A percentile compares a stretch with the other conserved stretches of the same genome.
These are phyloP conservation scores for Camillea tinctor DNA, from an alignment of 2,329 filamentous ascomycete genomes.

Conservation along the genomic window DNA sequence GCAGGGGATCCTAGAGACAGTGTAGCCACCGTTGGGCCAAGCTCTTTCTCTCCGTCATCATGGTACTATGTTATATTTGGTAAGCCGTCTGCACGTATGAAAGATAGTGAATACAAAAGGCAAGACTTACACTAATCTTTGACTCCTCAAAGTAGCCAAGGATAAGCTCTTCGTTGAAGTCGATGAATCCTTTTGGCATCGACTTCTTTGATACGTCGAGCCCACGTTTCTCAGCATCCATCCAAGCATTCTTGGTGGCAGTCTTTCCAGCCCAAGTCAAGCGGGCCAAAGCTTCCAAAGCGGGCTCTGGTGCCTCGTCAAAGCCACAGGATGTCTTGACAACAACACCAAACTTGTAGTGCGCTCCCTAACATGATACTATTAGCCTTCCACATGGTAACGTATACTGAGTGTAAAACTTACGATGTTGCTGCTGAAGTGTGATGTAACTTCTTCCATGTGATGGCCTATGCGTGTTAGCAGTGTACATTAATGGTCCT, in stretches of 20 bases:
- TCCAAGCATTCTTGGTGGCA: slow-evolving; percentile 35
- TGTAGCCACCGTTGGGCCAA: slow-evolving; percentile 62
- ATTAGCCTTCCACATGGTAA: slow-evolving; percentile 25
- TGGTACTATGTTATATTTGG: slow-evolving; percentile 47
- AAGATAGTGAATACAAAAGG: neutral
- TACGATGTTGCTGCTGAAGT: slow-evolving; percentile 55
- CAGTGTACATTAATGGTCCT: slow-evolving; percentile 7
- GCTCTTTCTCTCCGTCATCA: slow-evolving; percentile 63
- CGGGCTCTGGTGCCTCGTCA: slow-evolving; percentile 42
- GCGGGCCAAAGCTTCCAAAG: slow-evolving; percentile 50
- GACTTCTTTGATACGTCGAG: slow-evolving; percentile 8
- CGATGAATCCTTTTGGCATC: slow-evolving; percentile 30
- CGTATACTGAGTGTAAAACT: slow-evolving; percentile 21
- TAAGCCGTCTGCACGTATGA: neutral
- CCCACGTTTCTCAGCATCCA: slow-evolving; percentile 6
- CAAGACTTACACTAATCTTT: slow-evolving; percentile 49
- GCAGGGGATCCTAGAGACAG: slow-evolving; percentile 59
- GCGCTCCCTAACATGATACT: slow-evolving; percentile 48
- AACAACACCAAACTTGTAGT: slow-evolving; percentile 64
- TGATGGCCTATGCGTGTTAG: slow-evolving; percentile 32
- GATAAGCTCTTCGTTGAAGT: slow-evolving; percentile 64
- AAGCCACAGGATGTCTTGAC: slow-evolving; percentile 50
- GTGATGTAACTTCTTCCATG: slow-evolving; percentile 46
- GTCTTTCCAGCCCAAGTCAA: slow-evolving; percentile 54
- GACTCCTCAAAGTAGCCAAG: slow-evolving; percentile 62